Percentiles rank a stretch among this genome's conserved stretches.
Conservation (phyloP, 768 basidiomycete species). For the Dioszegia crocea region DNA sequence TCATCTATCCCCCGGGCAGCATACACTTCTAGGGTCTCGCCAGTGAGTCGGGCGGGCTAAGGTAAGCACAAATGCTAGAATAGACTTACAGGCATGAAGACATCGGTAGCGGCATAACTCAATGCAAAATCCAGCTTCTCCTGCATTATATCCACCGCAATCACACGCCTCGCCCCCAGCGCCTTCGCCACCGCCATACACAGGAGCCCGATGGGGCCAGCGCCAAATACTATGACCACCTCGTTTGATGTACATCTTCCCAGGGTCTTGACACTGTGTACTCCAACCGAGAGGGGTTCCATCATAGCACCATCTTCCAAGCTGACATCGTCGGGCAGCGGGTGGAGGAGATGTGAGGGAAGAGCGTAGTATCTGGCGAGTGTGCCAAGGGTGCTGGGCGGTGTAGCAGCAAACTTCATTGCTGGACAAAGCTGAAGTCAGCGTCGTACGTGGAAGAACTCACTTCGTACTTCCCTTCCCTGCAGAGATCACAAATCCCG, state of each 20-base stretch:
- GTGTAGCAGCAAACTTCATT: conserved; percentile 88
- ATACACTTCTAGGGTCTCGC: background rate
- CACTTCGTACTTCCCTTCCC: conserved; percentile 75
- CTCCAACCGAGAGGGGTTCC: conserved; percentile 86
- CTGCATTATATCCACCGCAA: conserved; percentile 62
- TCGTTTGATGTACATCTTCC: conserved; percentile 60
- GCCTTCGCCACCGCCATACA: conserved; percentile 95
- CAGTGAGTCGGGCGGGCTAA: background rate
- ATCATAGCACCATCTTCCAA: conserved; percentile 97
- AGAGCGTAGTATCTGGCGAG: conserved; percentile 79
- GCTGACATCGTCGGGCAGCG: conserved; percentile 72
- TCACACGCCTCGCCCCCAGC: conserved; percentile 74
- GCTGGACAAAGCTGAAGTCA: conserved; percentile 68
- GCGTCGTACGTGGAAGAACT: background rate
- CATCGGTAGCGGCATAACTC: conserved; percentile 73
- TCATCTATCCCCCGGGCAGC: background rate
- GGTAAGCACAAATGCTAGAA: background rate
- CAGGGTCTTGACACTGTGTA: conserved; percentile 77
- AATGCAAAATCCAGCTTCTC: conserved; percentile 80
- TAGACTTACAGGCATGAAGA: conserved; percentile 39
- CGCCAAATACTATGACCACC: conserved; percentile 68
- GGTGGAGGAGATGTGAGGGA: conserved; percentile 66
- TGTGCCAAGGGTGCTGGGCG: conserved; percentile 79
- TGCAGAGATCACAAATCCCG: conserved; percentile 72
- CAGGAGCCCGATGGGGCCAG: conserved; percentile 69